Percentiles rank a stretch among this genome's conserved stretches.
Evolutionary conservation across 2,329 filamentous ascomycete genomes (phyloP).

Genomic region (Alternaria solani): DNA sequence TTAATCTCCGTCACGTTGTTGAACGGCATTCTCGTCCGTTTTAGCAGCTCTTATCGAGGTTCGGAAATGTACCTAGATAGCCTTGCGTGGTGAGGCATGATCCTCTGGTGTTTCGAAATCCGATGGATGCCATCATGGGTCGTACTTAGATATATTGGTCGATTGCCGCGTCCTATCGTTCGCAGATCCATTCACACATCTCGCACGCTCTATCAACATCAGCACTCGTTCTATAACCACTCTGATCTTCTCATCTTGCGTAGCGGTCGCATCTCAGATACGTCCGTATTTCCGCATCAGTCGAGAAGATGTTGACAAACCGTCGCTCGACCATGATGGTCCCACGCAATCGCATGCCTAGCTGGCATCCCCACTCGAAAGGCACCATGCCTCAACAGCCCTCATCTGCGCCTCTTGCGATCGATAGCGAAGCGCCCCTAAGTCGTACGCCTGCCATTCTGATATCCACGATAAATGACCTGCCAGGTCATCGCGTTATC

Average conservation of each 20-base stretch:
- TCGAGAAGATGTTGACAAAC: constrained; percentile 45
- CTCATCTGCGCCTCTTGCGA: constrained; percentile 14
- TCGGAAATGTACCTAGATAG: constrained; percentile 22
- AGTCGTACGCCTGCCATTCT: constrained; percentile 40
- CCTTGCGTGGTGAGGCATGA: constrained; percentile 29
- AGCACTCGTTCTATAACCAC: background rate
- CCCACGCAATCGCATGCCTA: constrained; percentile 34
- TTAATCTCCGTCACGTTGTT: constrained; percentile 15
- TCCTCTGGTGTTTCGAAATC: constrained; percentile 37
- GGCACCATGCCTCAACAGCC: constrained; percentile 18
- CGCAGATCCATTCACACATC: background rate
- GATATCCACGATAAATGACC: constrained; percentile 36
- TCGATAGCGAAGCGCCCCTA: constrained; percentile 36
- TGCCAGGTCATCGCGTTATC: constrained; percentile 39
- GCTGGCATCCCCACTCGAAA: constrained; percentile 36
- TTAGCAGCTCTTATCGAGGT: constrained; percentile 22
- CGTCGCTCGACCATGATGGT: constrained; percentile 48
- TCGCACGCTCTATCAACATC: background rate
- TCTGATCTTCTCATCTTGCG: background rate
- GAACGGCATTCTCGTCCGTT: constrained; percentile 27
- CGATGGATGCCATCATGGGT: constrained; percentile 18
- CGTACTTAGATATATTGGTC: constrained; percentile 28
- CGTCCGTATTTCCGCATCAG: background rate
- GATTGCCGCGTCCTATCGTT: constrained; percentile 10
- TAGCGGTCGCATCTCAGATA: background rate